Conservation (phyloP, 768 basidiomycete genomes). For the Naganishia antarctica region DNA sequence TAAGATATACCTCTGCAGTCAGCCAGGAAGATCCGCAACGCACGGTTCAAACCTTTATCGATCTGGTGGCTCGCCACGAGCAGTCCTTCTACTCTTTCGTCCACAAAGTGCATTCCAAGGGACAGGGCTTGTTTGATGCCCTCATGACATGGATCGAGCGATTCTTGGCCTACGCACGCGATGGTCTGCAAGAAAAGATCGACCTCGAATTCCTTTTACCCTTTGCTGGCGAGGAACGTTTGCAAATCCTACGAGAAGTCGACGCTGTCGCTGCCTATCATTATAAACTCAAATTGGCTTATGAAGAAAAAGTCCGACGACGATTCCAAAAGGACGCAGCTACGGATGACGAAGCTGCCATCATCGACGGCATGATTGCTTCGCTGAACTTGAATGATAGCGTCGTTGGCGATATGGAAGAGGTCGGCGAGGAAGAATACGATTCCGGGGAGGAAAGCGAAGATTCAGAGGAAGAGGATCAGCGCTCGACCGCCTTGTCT, state of each 20-base stretch:
- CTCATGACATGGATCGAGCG: slow-evolving; percentile 97
- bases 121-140: slow-evolving; percentile 83
- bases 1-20: slow-evolving; percentile 53
- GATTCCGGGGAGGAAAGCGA: slow-evolving; percentile 45
- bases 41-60: slow-evolving; percentile 88
- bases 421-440: slow-evolving; percentile 60
- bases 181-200: slow-evolving; percentile 69
- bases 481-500: slow-evolving; percentile 18
- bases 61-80: slow-evolving; percentile 88
- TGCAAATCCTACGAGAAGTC: slow-evolving; percentile 71
- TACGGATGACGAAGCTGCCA: slow-evolving; percentile 75
- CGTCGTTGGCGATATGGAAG: slow-evolving; percentile 55
- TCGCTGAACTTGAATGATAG: slow-evolving; percentile 78
- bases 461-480: slow-evolving; percentile 23
- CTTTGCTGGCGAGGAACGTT: slow-evolving; percentile 70
- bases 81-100: slow-evolving; percentile 94
- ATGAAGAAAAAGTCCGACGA: slow-evolving; percentile 84
- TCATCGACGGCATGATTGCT: slow-evolving; percentile 74
- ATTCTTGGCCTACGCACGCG: slow-evolving; percentile 82
- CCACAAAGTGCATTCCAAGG: slow-evolving; percentile 96
- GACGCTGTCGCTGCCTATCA: slow-evolving; percentile 87
- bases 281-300: slow-evolving; percentile 84
- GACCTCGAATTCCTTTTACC: slow-evolving; percentile 88
- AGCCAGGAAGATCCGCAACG: slow-evolving; percentile 73
- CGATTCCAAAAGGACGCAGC: slow-evolving; percentile 67